These are phyloP conservation scores for Verruconis gallopava DNA, from an alignment of 2,329 filamentous ascomycete species.

Conservation along the genomic window DNA sequence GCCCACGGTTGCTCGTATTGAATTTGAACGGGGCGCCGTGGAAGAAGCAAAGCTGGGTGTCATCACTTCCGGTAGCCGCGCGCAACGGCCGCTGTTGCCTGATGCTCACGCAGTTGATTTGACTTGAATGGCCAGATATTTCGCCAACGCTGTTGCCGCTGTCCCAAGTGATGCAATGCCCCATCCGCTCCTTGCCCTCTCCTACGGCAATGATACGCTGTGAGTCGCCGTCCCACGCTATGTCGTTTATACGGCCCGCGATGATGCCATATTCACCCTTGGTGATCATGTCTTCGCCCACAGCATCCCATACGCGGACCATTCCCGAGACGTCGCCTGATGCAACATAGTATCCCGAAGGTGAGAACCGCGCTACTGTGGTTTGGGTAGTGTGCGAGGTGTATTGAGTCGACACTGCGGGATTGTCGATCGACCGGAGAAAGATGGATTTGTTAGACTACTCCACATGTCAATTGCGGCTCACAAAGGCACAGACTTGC, in stretches of 20 bases:
- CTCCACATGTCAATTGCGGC: background rate
- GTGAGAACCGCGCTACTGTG: conserved; percentile 86
- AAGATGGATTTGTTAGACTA: conserved; percentile 96
- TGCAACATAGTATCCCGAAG: conserved; percentile 88
- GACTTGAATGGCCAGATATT: conserved; percentile 79
- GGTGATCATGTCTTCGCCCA: conserved; percentile 77
- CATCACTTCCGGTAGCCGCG: conserved; percentile 83
- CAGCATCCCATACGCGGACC: conserved; percentile 83
- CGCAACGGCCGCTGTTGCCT: conserved; percentile 81
- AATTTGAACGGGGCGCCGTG: conserved; percentile 95
- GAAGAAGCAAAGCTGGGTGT: conserved; percentile 80
- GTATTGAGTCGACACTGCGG: conserved; percentile 75
- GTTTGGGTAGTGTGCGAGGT: conserved; percentile 79
- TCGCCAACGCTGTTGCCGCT: conserved; percentile 94
- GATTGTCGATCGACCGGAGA: conserved; percentile 85
- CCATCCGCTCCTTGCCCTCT: conserved; percentile 85
- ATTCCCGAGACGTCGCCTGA: conserved; percentile 76
- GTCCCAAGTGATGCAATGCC: conserved; percentile 87
- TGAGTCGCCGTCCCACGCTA: conserved; percentile 95
- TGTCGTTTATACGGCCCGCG: conserved; percentile 85
- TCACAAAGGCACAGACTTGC: conserved; percentile 8
- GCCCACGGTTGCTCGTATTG: conserved; percentile 62
- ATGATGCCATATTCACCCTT: conserved; percentile 82
- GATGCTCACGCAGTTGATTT: conserved; percentile 83
- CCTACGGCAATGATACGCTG: conserved; percentile 94